A percentile compares a stretch with the other conserved stretches of the same genome.
These are phyloP conservation scores for Globisporangium uncinulatum DNA, from an alignment of 352 stramenopile genomes.

Conservation along the genomic window DNA sequence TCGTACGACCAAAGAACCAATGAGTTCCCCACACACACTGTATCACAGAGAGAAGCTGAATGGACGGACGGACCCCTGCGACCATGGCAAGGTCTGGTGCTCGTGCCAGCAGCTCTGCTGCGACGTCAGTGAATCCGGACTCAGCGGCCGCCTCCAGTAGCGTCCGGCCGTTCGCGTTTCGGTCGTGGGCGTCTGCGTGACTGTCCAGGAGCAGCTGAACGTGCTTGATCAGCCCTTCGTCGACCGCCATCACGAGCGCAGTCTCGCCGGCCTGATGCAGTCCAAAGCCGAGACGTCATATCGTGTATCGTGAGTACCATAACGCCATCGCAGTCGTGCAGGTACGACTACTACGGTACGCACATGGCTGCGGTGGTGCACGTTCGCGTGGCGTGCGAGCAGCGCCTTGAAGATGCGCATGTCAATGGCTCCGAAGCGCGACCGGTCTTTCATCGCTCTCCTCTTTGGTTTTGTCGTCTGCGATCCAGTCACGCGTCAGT, in stretches of 20 bases:
- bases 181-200: neutral
- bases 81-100: neutral
- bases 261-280: conserved; percentile 1
- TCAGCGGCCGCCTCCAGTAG: neutral
- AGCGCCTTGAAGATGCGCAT: conserved; percentile 1
- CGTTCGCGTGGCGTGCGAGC: neutral
- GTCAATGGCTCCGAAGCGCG: neutral
- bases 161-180: neutral
- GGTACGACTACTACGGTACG: no score
- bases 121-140: neutral
- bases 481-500: no score
- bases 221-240: conserved; percentile 1
- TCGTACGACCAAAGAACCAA: no score
- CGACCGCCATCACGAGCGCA: neutral
- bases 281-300: no score
- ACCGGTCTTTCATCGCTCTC: neutral
- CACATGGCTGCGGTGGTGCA: conserved; percentile 1
- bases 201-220: neutral
- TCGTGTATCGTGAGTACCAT: no score
- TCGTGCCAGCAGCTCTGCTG: neutral
- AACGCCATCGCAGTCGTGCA: no score
- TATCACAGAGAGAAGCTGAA: no score
- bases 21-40: no score
- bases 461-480: neutral
- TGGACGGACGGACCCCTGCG: no score